Evolutionary conservation across 1,139 yeast genomes (phyloP), one percentile per base, ranked within the genome.

Genomic region (Hansenula sp.): DNA sequence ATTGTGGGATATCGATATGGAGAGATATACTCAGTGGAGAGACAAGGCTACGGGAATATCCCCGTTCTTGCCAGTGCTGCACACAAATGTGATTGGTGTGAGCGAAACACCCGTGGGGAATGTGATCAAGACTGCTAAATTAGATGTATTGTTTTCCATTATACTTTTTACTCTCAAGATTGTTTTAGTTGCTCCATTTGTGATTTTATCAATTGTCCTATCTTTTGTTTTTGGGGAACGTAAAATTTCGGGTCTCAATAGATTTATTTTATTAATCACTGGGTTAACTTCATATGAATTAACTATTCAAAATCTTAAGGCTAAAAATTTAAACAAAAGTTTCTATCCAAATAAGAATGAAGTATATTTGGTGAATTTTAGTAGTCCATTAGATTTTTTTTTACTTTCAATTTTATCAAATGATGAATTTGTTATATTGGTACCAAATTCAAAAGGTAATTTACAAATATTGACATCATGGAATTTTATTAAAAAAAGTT

Each of bases 11-110:
- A 21, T 24, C 26, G 13, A 24, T 11, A 82, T 83, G 94, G 94
- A 83, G 60, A 82, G 82, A 62, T 83, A 75, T 61, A 77, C 87
- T 29, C 71, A 71, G 45, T 84, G 82, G 77, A 73, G 90, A 59
- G 94, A 84, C 54, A 82, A 78, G 51, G 87, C 87, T 3, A 83
- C 92, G 3, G 94, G 94, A n/a, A 81, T 83, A 16, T 77, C 88
- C 1, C 94, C 94, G 3, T 84, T 83, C 48, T 68, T 80, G 65
- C 88, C 89, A 0, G 58, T 45, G 6, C 17, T 33, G 6, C 44
- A 36, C 5, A 41, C 44, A 2, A 34, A 32, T 9, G 38, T 41
- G n/a, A 31, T 44, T 19, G 50, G 50, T 3, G 32, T 39, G 9
- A 36, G 41, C 51, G 6, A 61, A 51, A 29, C 49, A 22, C 43